Evolutionary conservation across 2,329 filamentous ascomycete species (phyloP).

Genomic region (Cladosporium sp.): DNA sequence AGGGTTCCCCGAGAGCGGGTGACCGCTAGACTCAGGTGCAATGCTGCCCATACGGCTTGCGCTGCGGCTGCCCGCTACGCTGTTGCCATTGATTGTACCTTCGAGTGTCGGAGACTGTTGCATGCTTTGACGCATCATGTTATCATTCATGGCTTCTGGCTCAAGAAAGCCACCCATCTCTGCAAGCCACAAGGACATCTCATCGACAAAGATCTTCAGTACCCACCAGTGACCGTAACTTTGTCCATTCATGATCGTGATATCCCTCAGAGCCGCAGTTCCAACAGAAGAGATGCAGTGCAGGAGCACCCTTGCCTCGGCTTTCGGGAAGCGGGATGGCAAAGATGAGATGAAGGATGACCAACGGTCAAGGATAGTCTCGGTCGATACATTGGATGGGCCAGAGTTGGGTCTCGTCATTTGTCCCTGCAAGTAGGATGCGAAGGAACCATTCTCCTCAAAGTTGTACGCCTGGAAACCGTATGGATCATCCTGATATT

Average conservation of each 20-base stretch:
- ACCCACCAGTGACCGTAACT: constrained; percentile 95
- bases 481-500: constrained; percentile 41
- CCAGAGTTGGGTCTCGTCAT: constrained; percentile 25
- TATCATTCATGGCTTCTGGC: constrained; percentile 27
- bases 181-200: constrained; percentile 88
- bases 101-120: constrained; percentile 28
- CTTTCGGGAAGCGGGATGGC: constrained; percentile 71
- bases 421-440: constrained; percentile 43
- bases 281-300: constrained; percentile 75
- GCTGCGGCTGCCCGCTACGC: constrained; percentile 31
- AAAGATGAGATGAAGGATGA: constrained; percentile 71
- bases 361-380: constrained; percentile 78
- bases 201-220: constrained; percentile 91
- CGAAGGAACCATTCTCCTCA: constrained; percentile 46
- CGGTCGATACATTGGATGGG: constrained; percentile 44
- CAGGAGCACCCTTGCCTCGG: constrained; percentile 70
- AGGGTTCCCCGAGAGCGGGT: constrained; percentile 25
- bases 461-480: constrained; percentile 42
- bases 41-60: constrained; percentile 39
- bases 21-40: constrained; percentile 30
- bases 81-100: constrained; percentile 25
- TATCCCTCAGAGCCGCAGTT: constrained; percentile 75
- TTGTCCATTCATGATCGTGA: constrained; percentile 75
- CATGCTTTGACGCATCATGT: constrained; percentile 7
- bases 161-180: constrained; percentile 87